These are phyloP conservation scores for Kalanchoe fedtschenkoi DNA, from an alignment of 164 flowering plant genomes.

Conservation along the genomic window DNA sequence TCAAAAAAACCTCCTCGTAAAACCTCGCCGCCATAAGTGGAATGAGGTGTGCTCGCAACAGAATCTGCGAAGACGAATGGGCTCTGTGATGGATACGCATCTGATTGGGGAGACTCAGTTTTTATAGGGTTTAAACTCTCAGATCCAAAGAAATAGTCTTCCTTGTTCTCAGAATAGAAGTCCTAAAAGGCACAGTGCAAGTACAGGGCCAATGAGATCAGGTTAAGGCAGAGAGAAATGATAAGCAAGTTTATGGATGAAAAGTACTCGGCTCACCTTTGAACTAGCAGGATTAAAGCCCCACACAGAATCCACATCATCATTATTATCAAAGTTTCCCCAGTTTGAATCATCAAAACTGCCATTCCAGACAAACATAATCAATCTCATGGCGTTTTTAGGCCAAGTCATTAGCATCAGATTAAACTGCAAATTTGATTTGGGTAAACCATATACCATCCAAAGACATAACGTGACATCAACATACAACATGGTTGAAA, in stretches of 20 bases:
- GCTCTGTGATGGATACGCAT: constrained; percentile 35
- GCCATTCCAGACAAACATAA: constrained; percentile 20
- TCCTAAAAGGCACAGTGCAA: constrained; percentile 30
- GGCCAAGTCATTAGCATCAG: background rate
- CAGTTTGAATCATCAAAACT: constrained; percentile 75
- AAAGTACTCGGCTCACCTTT: constrained; percentile 36
- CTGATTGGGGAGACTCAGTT: constrained; percentile 52
- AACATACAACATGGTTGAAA: background rate
- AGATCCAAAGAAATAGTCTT: constrained; percentile 48
- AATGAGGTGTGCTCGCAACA: constrained; percentile 62
- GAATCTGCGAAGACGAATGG: constrained; percentile 71
- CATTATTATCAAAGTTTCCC: constrained; percentile 74
- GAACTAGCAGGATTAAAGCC: constrained; percentile 44
- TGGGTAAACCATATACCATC: background rate
- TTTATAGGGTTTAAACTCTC: constrained; percentile 42
- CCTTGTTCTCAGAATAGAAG: constrained; percentile 34
- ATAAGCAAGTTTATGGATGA: background rate
- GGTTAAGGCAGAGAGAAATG: background rate
- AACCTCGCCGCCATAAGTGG: constrained; percentile 42
- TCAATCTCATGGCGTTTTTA: background rate
- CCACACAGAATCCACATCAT: constrained; percentile 88
- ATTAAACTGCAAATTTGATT: background rate
- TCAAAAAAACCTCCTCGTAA: constrained; percentile 56
- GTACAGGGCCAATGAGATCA: background rate
- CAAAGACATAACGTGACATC: background rate